Evolutionary conservation across 1,284 basidiomycete species (phyloP), one percentile per base, ranked within the genome.

Genomic region (Cutaneotrichosporon cutaneum): DNA sequence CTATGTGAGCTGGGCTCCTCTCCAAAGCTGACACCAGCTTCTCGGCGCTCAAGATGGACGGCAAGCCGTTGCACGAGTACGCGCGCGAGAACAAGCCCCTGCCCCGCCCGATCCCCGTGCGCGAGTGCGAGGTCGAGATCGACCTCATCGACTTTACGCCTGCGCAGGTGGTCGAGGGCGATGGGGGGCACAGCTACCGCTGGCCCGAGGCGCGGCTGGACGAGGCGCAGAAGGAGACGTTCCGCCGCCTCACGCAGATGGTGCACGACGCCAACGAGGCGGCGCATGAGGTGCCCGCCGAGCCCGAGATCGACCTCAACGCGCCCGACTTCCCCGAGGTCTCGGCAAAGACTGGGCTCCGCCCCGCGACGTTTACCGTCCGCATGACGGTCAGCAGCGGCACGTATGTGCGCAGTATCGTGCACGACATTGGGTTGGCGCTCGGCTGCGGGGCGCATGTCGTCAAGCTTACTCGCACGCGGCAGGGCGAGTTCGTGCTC

Each of bases 1-100:
- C 94, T 5, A 90, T 97, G 94, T 94, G 70, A 65, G 5, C n/a
- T 14, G 13, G 14, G 7, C 32, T 30, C 13, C 10, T 16, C 1
- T 0, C 7, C 11, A 2, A 2, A 53, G 33, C 62, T 61, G 52
- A 60, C 52, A 2, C 14, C 68, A 97, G 94, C 76, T 99, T 95
- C 80, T 99, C 95, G 13, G 96, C 96, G 0, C 82, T 99, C 47
- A 95, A 97, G 78, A 99, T 99, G 92, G 94, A 99, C 70, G 96
- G 96, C 2, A 94, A 87, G 78, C 90, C 92, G 1, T 78, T 99
- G 32, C 94, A 99, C 77, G 95, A 99, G 72, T 99, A 99, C 75
- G 96, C 96, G 14, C 86, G 96, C 4, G 85, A 90, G 72, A 90
- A 89, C 11, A 88, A 89, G 56, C 91, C 94, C 0, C 84, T 99